phyloP scores from a whole-genome alignment of 1,284 basidiomycete genomes.

The Austroboletus rostrupii region DNA sequence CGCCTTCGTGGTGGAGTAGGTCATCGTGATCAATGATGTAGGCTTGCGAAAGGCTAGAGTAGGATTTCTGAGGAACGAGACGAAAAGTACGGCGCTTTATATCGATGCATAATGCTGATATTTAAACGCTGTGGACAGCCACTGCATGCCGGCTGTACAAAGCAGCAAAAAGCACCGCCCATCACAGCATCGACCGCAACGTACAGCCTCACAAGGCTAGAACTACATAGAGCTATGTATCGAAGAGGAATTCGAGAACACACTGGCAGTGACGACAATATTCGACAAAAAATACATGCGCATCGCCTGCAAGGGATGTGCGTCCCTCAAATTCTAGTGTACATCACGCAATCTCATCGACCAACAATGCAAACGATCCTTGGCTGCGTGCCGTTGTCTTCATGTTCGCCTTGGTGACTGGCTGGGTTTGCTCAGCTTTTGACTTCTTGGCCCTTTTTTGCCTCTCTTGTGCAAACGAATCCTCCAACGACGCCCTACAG shows the following conservation, averaged over 20 bases:
- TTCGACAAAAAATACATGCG: background rate
- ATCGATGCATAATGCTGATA: too few relatives aligned
- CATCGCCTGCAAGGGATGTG: background rate
- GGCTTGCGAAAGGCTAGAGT: too few relatives aligned
- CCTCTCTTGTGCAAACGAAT: slow-evolving; percentile 44
- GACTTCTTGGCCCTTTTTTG: slow-evolving; percentile 42
- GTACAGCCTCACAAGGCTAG: too few relatives aligned
- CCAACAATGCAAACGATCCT: slow-evolving; percentile 29
- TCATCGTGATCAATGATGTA: background rate
- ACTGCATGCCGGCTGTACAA: too few relatives aligned
- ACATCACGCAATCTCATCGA: slow-evolving; percentile 17
- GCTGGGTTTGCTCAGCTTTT: slow-evolving; percentile 14
- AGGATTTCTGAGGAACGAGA: too few relatives aligned
- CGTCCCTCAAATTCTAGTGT: background rate
- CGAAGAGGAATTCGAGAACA: too few relatives aligned
- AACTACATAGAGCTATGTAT: too few relatives aligned
- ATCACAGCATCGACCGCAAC: too few relatives aligned
- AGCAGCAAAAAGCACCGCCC: too few relatives aligned
- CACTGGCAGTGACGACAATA: too few relatives aligned
- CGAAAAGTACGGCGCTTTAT: too few relatives aligned
- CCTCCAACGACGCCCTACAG: slow-evolving; percentile 45
- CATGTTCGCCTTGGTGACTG: slow-evolving; percentile 9
- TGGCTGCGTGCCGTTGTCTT: slow-evolving; percentile 7
- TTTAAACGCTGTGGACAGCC: too few relatives aligned
- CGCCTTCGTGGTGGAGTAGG: background rate